Percentiles rank a stretch among this genome's conserved stretches.
Conservation (phyloP, 1,284 basidiomycete species). For the Meira miltonrushii region DNA sequence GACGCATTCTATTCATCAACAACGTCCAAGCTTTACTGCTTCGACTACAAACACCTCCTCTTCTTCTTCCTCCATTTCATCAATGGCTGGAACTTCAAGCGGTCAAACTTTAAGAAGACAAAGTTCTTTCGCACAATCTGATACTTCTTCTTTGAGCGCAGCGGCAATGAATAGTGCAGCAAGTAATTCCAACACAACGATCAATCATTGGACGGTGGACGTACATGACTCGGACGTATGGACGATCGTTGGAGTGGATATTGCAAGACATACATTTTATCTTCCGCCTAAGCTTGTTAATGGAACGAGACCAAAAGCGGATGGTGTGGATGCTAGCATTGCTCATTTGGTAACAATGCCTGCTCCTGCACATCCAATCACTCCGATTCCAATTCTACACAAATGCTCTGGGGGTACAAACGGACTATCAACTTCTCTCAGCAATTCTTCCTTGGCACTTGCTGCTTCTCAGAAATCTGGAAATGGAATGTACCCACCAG, state of each 20-base stretch:
- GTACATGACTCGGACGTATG: slow-evolving; percentile 67
- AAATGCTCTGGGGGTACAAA: slow-evolving; percentile 63
- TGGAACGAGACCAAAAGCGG: slow-evolving; percentile 21
- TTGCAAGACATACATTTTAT: slow-evolving; percentile 53
- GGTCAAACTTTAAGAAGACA: slow-evolving; percentile 24
- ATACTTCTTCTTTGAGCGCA: slow-evolving; percentile 29
- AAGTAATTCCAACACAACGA: no score
- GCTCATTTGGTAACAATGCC: slow-evolving; percentile 39
- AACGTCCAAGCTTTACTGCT: background rate
- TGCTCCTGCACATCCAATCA: slow-evolving; percentile 54
- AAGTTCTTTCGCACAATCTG: slow-evolving; percentile 28
- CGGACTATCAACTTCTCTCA: background rate
- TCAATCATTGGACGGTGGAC: slow-evolving; percentile 12
- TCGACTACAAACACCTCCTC: background rate
- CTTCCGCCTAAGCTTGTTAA: slow-evolving; percentile 44
- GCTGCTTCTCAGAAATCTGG: slow-evolving; percentile 55
- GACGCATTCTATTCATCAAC: background rate
- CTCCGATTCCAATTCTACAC: slow-evolving; percentile 56
- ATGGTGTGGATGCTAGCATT: slow-evolving; percentile 22
- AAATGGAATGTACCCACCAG: no score
- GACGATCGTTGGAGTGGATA: slow-evolving; percentile 77
- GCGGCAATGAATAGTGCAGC: no score
- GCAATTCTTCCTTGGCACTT: background rate
- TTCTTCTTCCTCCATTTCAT: background rate
- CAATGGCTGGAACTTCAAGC: background rate